Base-by-base conservation (phyloP, 139 green algal genomes). In the Coelastrella sp. region DNA sequence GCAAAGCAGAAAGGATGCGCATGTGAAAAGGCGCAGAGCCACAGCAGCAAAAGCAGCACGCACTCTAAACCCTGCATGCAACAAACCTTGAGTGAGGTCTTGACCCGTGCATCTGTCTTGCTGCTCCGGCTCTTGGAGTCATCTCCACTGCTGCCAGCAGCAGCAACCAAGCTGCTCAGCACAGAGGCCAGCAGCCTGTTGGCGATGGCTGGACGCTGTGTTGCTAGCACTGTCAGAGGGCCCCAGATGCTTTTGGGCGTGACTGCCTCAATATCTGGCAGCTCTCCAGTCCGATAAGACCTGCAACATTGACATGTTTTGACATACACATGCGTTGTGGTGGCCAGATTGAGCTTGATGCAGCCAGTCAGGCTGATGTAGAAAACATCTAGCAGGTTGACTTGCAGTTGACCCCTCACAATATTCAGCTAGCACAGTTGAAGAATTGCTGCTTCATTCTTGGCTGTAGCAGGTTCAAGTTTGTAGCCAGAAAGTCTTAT, bases 221-320 rank as follows among this genome's bases (percentile, higher is more conserved):
- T 58, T 14, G 82, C 82, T 5, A 87, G 5, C 3, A n/a, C 47
- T 47, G 64, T 56, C 64, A 87, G 32, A 5, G 82, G 82, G 2
- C 23, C 64, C 23, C 14, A 87, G 0, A 87, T 32, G 5, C 54
- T 64, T 13, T n/a, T 65, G 11, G 47, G 14, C 47, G 65, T 54
- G 5, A 87, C 82, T 56, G 82, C 82, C n/a, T 68, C 60, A 20
- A 87, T 64, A 58, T 87, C 82, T n/a, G 82, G 82, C 32, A 79
- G 19, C 82, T 87, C 82, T 6, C 82, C 82, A 58, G 79, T 32
- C 11, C 79, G 79, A 17, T 73, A 85, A 13, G 79, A 61, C 58
- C 79, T 85, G 56, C n/a, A 47, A 47, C 32, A 47, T 47, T 47
- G 32, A 47, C 32, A 47, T 47, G 32, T 47, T 47, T 47, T 47